These are phyloP conservation scores for Pterocarpus santalinus DNA, from an alignment of 306 rosid genomes.

Conservation along the genomic window DNA sequence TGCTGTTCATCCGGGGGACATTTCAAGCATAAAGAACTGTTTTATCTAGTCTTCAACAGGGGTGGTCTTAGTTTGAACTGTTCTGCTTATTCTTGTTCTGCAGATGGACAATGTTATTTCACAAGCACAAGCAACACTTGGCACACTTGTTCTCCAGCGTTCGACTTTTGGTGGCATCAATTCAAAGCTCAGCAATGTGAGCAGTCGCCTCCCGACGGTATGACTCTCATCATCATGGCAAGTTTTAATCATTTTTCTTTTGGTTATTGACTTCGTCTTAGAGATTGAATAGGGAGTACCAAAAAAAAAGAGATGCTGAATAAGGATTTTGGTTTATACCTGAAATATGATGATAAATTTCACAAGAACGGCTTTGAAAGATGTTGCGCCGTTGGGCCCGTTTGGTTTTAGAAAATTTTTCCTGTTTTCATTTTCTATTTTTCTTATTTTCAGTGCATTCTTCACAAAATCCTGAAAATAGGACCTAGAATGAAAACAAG, in stretches of 20 bases:
- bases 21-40: background rate
- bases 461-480: no score
- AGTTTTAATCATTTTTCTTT: conserved; percentile 21
- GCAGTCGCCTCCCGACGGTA: conserved; percentile 98
- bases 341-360: background rate
- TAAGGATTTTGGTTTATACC: background rate
- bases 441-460: no score
- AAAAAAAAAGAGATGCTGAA: background rate
- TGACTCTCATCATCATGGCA: conserved; percentile 38
- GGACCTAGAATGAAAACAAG: no score
- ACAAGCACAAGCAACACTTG: conserved; percentile 97
- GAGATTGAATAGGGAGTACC: conserved; percentile 21
- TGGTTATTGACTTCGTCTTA: background rate
- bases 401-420: background rate
- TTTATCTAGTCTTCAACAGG: conserved; percentile 18
- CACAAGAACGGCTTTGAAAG: conserved; percentile 3
- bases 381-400: background rate
- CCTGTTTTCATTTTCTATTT: no score
- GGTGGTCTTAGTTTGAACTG: conserved; percentile 37
- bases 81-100: conserved; percentile 36
- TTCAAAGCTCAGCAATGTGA: conserved; percentile 88
- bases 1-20: conserved; percentile 8
- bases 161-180: conserved; percentile 95
- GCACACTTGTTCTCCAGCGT: conserved; percentile 89
- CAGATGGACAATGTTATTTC: conserved; percentile 93